These are phyloP conservation scores for Amylocystis lapponica DNA, from an alignment of 768 basidiomycete species.

Conservation along the genomic window DNA sequence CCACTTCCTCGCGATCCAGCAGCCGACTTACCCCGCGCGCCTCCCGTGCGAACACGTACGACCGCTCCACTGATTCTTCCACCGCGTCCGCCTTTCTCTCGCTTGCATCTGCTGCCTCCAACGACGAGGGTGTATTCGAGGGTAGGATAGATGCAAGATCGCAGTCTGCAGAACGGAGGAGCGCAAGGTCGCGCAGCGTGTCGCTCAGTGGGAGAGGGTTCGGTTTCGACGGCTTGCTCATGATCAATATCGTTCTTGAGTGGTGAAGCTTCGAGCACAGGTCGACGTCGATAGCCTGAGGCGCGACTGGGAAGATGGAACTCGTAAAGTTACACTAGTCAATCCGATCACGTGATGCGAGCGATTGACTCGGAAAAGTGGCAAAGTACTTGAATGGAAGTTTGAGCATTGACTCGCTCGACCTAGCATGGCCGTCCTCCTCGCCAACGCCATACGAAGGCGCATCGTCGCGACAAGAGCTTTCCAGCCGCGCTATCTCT, in stretches of 20 bases:
- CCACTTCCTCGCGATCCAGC: constrained; percentile 46
- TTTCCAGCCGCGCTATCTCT: constrained; percentile 9
- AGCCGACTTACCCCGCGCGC: constrained; percentile 53
- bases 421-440: constrained; percentile 8
- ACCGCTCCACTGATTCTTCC: constrained; percentile 41
- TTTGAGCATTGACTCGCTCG: neutral
- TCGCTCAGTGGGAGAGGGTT: constrained; percentile 51
- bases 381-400: neutral
- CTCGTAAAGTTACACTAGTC: too few relatives aligned
- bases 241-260: neutral
- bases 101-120: too few relatives aligned
- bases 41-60: constrained; percentile 54
- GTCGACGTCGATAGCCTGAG: too few relatives aligned
- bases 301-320: too few relatives aligned
- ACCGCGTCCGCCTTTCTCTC: constrained; percentile 10
- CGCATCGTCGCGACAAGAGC: constrained; percentile 3
- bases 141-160: constrained; percentile 31
- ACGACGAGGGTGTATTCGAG: constrained; percentile 8
- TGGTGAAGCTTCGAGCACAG: too few relatives aligned
- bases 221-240: neutral
- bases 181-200: constrained; percentile 66
- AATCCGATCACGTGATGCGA: neutral
- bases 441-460: constrained; percentile 8
- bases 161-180: constrained; percentile 55
- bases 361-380: neutral